Evolutionary conservation across 2,329 filamentous ascomycete species (phyloP), one percentile per base, ranked within the genome.

Genomic region (Colletotrichum karsti): DNA sequence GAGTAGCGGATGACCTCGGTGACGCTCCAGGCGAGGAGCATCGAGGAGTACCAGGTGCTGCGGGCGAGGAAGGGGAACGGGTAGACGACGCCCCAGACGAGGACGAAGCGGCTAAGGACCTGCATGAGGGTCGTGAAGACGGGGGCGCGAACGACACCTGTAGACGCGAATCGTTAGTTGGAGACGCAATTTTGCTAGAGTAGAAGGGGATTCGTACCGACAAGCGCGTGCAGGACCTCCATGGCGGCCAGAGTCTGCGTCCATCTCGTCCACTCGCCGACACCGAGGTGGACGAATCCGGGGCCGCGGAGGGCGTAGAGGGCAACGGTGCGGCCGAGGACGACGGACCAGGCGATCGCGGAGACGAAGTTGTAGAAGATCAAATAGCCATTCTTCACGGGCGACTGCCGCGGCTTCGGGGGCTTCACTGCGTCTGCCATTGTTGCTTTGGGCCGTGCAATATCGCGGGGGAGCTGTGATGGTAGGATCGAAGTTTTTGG

Each of bases 1-100:
- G 89, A 88, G 86, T 99, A 99, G 61, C 96, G 91, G 74, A 98
- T 92, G 59, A 97, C 92, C 83, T 99, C 96, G 69, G 96, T 98
- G 67, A 93, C 80, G 71, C 90, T 92, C 95, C 96, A 98, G 33
- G 96, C 95, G 63, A 91, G 76, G 66, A 98, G 87, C 93, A 97
- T 94, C 74, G 86, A 88, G 72, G 89, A 85, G 84, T 95, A 97
- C 63, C 87, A 88, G 20, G 86, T 82, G 70, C 85, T 88, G 57
- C 81, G 75, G 67, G 90, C 89, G 59, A 92, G 87, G 63, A 84
- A 81, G 9, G 92, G 93, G 82, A 95, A 97, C 42, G 86, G 85
- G 76, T 90, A 86, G 75, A 93, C 90, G 70, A 98, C 87, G 73
- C 88, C 91, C 94, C 95, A 98, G 73, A 98, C 93, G 72, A 98